These are phyloP conservation scores for Eucalyptus leucophloia DNA, from an alignment of 345 rosid species.

Conservation along the genomic window DNA sequence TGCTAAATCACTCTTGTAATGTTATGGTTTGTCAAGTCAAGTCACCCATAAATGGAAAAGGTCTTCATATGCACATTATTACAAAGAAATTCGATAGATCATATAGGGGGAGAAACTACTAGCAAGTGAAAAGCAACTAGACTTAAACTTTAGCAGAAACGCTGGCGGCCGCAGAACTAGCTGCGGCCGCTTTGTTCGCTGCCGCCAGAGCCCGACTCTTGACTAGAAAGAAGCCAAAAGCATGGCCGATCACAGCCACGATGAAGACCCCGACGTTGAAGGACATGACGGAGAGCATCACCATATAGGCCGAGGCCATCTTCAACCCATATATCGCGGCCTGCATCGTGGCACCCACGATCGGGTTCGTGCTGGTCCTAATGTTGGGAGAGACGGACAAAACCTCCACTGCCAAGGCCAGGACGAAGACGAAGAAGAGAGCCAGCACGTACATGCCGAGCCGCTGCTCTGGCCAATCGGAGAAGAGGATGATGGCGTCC, in stretches of 20 bases:
- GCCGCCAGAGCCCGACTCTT: not conserved
- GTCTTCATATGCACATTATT: not conserved
- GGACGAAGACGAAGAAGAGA: conserved; percentile 6
- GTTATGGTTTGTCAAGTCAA: not conserved
- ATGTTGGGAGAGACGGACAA: not conserved
- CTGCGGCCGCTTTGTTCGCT: not conserved
- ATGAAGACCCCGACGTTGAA: conserved; percentile 6
- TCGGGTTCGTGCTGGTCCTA: not conserved
- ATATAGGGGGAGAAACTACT: not conserved
- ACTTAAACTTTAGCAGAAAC: not conserved
- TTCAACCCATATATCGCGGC: not conserved
- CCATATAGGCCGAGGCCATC: not conserved
- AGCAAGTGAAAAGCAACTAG: not conserved
- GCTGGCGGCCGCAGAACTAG: not conserved
- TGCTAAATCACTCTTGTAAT: not conserved
- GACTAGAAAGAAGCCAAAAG: not conserved
- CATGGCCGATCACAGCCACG: not conserved
- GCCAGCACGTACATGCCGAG: conserved; percentile 22
- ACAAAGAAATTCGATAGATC: not conserved
- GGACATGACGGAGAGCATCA: conserved; percentile 10
- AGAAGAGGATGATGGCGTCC: conserved; percentile 18
- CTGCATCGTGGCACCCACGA: not conserved
- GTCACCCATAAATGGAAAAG: not conserved
- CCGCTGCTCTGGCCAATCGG: conserved; percentile 21
- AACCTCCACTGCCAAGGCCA: conserved; percentile 8